A percentile compares a stretch with the other conserved stretches of the same genome.
phyloP scores from a whole-genome alignment of 352 stramenopile genomes.

The Labyrinthula sp. region DNA sequence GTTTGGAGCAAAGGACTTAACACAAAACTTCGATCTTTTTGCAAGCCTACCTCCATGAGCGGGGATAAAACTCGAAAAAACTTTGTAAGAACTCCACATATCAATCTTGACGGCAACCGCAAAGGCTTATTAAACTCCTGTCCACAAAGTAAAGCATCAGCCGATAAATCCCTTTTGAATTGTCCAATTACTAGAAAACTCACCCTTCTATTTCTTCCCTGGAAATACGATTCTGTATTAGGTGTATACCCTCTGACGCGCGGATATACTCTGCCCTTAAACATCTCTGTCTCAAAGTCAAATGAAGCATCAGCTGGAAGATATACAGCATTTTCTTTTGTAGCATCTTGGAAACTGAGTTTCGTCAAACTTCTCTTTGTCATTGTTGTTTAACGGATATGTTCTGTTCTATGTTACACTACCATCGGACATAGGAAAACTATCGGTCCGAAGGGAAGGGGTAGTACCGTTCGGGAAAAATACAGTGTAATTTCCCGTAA shows the following conservation, averaged over 20 bases:
- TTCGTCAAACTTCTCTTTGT: too few relatives aligned
- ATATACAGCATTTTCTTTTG: too few relatives aligned
- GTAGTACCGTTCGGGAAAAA: too few relatives aligned
- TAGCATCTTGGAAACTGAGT: too few relatives aligned
- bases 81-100: neutral
- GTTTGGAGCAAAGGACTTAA: slow-evolving; percentile 17
- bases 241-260: neutral
- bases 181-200: slow-evolving; percentile 3
- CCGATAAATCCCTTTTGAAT: slow-evolving; percentile 14
- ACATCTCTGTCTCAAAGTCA: slow-evolving; percentile 28
- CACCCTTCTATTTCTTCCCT: slow-evolving; percentile 2
- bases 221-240: slow-evolving; percentile 5
- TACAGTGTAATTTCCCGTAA: too few relatives aligned
- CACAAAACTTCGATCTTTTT: slow-evolving; percentile 24
- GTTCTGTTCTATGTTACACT: too few relatives aligned
- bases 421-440: too few relatives aligned
- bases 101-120: slow-evolving; percentile 1
- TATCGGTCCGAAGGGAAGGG: too few relatives aligned
- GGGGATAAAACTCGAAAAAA: slow-evolving; percentile 25
- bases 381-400: too few relatives aligned
- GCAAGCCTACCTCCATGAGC: slow-evolving; percentile 13
- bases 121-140: slow-evolving; percentile 27
- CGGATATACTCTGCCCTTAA: slow-evolving; percentile 3
- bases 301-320: too few relatives aligned
- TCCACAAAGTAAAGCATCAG: slow-evolving; percentile 8